These are phyloP conservation scores for Vitis riparia DNA, from an alignment of 164 flowering plant species.

Conservation along the genomic window DNA sequence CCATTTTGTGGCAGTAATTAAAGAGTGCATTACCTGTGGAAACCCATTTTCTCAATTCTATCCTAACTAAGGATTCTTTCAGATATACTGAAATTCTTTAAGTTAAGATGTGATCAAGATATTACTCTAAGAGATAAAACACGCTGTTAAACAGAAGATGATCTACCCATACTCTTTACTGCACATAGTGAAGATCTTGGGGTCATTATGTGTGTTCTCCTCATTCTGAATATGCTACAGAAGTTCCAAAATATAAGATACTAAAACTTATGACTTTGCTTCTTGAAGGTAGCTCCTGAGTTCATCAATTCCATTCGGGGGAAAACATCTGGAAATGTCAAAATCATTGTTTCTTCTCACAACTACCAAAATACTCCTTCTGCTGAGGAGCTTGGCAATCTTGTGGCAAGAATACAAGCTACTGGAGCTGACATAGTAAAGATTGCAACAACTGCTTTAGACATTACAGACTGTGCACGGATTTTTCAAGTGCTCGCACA, in stretches of 20 bases:
- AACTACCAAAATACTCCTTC: conserved; percentile 66
- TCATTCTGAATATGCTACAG: background rate
- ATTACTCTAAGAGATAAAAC: background rate
- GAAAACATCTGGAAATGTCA: conserved; percentile 46
- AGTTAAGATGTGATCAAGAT: background rate
- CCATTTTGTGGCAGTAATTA: background rate
- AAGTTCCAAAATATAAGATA: background rate
- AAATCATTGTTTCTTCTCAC: conserved; percentile 72
- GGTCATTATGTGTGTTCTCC: background rate
- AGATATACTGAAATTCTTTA: background rate
- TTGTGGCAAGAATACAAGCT: conserved; percentile 63
- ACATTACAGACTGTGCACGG: conserved; percentile 62
- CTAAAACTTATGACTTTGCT: background rate
- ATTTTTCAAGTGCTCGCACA: conserved; percentile 56
- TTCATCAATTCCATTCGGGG: conserved; percentile 43
- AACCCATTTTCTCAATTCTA: background rate
- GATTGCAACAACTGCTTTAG: conserved; percentile 62
- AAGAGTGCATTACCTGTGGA: background rate
- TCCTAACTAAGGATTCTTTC: background rate
- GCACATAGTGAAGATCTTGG: background rate
- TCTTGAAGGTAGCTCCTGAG: conserved; percentile 55
- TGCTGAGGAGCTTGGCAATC: conserved; percentile 54
- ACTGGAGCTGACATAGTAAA: conserved; percentile 82
- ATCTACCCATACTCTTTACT: background rate
- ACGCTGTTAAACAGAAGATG: background rate